Evolutionary conservation across 225 moss, liverwort and hornwort species (phyloP).

Genomic region (Pseudisothecium myosuroides): DNA sequence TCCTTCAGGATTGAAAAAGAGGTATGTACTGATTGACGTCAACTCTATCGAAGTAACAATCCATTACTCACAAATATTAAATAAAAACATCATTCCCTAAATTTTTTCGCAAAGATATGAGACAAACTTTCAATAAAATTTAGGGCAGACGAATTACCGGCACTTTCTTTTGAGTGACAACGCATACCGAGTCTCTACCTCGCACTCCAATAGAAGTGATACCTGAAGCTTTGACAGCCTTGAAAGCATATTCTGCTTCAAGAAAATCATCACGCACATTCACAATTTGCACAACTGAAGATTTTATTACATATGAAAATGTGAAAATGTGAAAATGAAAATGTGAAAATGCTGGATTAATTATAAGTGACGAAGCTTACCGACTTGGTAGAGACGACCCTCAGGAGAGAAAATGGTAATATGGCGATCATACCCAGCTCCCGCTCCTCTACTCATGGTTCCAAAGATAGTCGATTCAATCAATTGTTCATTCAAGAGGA

Average conservation of each 20-base stretch:
- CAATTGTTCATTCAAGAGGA: too few species aligned
- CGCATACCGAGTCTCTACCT: conserved; percentile 72
- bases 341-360: too few species aligned
- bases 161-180: conserved; percentile 97
- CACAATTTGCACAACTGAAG: too few species aligned
- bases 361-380: not conserved
- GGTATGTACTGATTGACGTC: not conserved
- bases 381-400: conserved; percentile 48
- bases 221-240: conserved; percentile 80
- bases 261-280: not conserved
- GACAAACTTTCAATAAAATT: not conserved
- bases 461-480: not conserved
- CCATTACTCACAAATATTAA: too few species aligned
- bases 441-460: conserved; percentile 36
- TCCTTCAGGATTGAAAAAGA: conserved; percentile 24
- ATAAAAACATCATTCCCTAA: too few species aligned
- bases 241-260: conserved; percentile 80
- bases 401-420: conserved; percentile 49
- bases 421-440: conserved; percentile 42
- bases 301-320: too few species aligned
- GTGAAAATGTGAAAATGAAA: too few species aligned
- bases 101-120: not conserved
- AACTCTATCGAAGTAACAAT: not conserved
- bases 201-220: conserved; percentile 92
- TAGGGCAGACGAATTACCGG: conserved; percentile 19